Conservation (phyloP, 2,329 filamentous ascomycete species). For the Talaromyces sp. region DNA sequence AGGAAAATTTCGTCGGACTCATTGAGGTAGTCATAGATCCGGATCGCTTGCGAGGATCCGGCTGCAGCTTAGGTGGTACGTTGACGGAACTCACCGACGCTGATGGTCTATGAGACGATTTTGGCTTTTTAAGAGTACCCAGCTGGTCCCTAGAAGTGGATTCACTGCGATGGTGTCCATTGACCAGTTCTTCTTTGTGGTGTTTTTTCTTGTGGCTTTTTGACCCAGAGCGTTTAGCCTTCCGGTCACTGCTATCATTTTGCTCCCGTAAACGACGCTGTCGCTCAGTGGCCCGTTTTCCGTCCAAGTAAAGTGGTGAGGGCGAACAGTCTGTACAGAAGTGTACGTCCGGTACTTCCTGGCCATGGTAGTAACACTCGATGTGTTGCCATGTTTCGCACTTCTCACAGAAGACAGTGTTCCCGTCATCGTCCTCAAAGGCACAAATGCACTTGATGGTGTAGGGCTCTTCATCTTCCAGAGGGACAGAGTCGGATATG, state of each 20-base stretch:
- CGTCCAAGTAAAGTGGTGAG: constrained; percentile 73
- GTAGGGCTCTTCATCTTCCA: constrained; percentile 58
- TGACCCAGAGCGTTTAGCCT: constrained; percentile 68
- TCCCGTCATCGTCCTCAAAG: constrained; percentile 92
- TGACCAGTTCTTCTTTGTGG: constrained; percentile 65
- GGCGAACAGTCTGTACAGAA: constrained; percentile 88
- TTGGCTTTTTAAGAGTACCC: constrained; percentile 67
- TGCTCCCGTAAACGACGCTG: constrained; percentile 62
- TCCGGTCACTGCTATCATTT: constrained; percentile 64
- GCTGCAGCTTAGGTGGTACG: constrained; percentile 63
- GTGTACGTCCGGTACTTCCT: constrained; percentile 73
- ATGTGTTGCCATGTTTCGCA: constrained; percentile 99
- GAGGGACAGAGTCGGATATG: constrained; percentile 41
- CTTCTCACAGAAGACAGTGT: constrained; percentile 91
- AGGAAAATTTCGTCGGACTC: constrained; percentile 68
- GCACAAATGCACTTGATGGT: constrained; percentile 98
- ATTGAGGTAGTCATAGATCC: constrained; percentile 60
- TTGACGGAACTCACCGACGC: constrained; percentile 71
- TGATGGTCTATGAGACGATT: constrained; percentile 75
- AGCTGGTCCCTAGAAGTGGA: constrained; percentile 52
- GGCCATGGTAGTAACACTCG: constrained; percentile 87
- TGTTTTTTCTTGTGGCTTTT: constrained; percentile 86
- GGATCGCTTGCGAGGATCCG: constrained; percentile 61
- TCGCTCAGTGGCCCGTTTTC: constrained; percentile 70
- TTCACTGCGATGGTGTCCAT: constrained; percentile 64